A percentile compares a stretch with the other conserved stretches of the same genome.
Conservation (phyloP, 441 rosid species). For the Adansonia madagascariensis region DNA sequence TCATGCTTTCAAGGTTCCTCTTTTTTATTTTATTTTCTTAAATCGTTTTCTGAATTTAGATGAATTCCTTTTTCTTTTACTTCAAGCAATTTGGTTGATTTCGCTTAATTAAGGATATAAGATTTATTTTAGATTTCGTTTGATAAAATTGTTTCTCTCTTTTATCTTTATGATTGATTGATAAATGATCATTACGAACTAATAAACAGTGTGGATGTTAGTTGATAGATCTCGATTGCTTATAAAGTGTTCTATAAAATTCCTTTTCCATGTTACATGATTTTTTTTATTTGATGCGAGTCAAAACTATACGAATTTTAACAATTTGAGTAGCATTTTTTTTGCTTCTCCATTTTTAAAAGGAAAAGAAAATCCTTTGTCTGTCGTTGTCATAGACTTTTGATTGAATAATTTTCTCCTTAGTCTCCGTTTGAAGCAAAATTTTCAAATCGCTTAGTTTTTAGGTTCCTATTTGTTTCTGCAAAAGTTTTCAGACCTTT, state of each 20-base stretch:
- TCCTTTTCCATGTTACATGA: conserved; percentile 24
- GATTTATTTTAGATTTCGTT: background rate
- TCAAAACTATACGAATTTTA: background rate
- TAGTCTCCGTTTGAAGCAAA: background rate
- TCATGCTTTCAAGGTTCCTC: conserved; percentile 86
- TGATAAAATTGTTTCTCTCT: background rate
- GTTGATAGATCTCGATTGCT: conserved; percentile 29
- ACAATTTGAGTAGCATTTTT: background rate
- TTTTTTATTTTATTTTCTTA: background rate
- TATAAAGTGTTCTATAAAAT: conserved; percentile 29
- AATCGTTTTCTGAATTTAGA: background rate
- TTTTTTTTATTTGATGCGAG: background rate
- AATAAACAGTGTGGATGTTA: background rate
- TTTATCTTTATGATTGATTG: conserved; percentile 21
- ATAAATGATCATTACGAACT: background rate
- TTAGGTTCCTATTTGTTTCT: background rate
- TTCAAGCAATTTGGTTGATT: background rate
- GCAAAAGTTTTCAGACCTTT: background rate
- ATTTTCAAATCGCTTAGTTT: background rate
- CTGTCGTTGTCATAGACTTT: conserved; percentile 18
- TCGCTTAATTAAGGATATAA: background rate
- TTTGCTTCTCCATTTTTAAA: background rate
- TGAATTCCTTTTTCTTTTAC: background rate
- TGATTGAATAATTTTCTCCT: background rate
- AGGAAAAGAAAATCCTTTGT: background rate